Conservation (phyloP, 179 eudicot species). For the Spergularia azorica region DNA sequence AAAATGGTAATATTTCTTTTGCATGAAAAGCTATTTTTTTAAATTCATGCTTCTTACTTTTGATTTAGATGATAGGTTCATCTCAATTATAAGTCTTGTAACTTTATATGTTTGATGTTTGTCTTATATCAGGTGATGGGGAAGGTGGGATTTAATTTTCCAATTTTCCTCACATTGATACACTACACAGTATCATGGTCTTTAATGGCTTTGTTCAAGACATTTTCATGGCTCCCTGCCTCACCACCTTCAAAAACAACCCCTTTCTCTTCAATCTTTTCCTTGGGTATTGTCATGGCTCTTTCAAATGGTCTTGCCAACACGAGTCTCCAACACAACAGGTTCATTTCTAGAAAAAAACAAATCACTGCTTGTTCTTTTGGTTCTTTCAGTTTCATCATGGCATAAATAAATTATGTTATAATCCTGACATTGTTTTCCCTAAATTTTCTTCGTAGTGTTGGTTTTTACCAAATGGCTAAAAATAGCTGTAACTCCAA, state of each 20-base stretch:
- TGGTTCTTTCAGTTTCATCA: neutral
- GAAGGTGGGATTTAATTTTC: conserved; percentile 77
- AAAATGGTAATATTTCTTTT: conserved; percentile 45
- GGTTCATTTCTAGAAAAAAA: conserved; percentile 35
- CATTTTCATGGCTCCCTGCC: conserved; percentile 76
- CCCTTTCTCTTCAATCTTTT: conserved; percentile 76
- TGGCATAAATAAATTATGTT: too few species aligned
- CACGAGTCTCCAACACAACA: conserved; percentile 80
- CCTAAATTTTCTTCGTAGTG: conserved; percentile 44
- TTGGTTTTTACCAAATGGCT: conserved; percentile 99
- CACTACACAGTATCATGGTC: conserved; percentile 76
- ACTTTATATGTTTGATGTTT: neutral
- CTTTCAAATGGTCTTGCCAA: conserved; percentile 95
- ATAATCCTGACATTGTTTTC: neutral
- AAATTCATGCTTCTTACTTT: too few species aligned
- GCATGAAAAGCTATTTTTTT: too few species aligned
- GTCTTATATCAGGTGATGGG: conserved; percentile 72
- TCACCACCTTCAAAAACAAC: conserved; percentile 82
- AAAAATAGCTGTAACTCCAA: conserved; percentile 97
- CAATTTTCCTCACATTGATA: conserved; percentile 79
- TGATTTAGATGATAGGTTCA: too few species aligned
- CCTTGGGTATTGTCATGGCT: conserved; percentile 88
- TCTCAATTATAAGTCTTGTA: neutral
- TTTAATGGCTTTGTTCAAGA: conserved; percentile 73
- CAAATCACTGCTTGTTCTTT: too few species aligned